Base-by-base conservation (phyloP, 1,139 yeast species). In the Yamadazyma taylorii region DNA sequence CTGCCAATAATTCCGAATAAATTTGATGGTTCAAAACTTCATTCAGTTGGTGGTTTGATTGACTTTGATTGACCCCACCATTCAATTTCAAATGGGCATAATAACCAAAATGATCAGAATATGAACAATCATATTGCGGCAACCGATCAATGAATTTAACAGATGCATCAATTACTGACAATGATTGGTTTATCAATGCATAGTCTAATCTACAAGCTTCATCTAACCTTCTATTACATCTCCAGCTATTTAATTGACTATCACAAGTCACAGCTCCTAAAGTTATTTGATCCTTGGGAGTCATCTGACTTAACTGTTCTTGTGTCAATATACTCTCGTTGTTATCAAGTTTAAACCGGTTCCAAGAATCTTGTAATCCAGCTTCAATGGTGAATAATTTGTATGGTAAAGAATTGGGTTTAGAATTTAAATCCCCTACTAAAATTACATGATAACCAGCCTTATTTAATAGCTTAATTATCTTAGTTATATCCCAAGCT, bases 31-130 rank as follows among this genome's bases (percentile, higher is more conserved):
- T 51, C 3, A 29, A 11, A 5, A 38, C 15, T 19, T 12, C 19
- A 17, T 28, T 28, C 15, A 27, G 19, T n/a, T 10, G 16, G 31
- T n/a, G 30, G 17, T n/a, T 13, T 32, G 17, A 23, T n/a, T n/a
- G 31, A 5, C 16, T 17, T 19, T 19, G 31, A 5, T 42, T 45
- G 8, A 26, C 41, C 14, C 29, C 26, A 15, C 17, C 14, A 9
- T 28, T 34, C 24, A 60, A 41, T 14, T 35, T 34, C 28, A 82
- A 56, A 13, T 78, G 77, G 13, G 87, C 81, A 23, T 78, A 67
- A 52, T 89, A 85, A 0, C 92, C 99, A 69, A 94, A 92, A 66
- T 92, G 98, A 56, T 92, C 99, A 0, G 96, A 88, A 48, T 78
- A 83, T 4, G 95, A 85, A 47, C 73, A 67, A 6, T 86, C 82